Evolutionary conservation across 176 grass and related monocot species (phyloP).

Genomic region (Phoenix dactylifera): DNA sequence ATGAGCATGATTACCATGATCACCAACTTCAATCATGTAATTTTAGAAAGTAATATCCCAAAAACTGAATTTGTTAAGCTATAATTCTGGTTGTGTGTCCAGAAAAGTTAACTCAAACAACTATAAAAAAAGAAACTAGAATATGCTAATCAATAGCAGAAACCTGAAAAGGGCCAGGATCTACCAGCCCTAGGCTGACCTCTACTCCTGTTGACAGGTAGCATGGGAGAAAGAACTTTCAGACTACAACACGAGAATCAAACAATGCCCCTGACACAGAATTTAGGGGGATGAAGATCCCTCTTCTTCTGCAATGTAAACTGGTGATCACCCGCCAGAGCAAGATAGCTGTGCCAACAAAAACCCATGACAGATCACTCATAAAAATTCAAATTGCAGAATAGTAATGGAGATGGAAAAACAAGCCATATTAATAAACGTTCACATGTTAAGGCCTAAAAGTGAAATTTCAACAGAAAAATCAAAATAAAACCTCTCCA

Average conservation of each 20-base stretch:
- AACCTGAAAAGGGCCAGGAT: conserved; percentile 28
- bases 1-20: no score
- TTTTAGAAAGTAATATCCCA: no score
- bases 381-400: neutral
- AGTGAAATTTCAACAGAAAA: neutral
- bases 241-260: conserved; percentile 8
- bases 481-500: neutral
- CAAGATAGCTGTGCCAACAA: neutral
- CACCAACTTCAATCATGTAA: no score
- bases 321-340: neutral
- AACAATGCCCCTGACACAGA: neutral
- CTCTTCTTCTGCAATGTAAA: neutral
- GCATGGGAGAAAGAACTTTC: conserved; percentile 59
- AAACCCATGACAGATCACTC: no score
- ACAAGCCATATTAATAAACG: neutral
- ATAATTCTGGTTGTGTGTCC: no score
- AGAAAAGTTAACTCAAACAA: no score
- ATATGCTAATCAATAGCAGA: conserved; percentile 14
- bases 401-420: neutral
- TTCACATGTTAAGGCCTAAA: neutral
- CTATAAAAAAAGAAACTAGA: no score
- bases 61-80: no score
- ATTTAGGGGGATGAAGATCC: neutral
- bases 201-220: conserved; percentile 63
- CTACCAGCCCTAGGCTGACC: conserved; percentile 60